These are phyloP conservation scores for Craterostigma plantagineum DNA, from an alignment of 257 asterid species.

Conservation along the genomic window DNA sequence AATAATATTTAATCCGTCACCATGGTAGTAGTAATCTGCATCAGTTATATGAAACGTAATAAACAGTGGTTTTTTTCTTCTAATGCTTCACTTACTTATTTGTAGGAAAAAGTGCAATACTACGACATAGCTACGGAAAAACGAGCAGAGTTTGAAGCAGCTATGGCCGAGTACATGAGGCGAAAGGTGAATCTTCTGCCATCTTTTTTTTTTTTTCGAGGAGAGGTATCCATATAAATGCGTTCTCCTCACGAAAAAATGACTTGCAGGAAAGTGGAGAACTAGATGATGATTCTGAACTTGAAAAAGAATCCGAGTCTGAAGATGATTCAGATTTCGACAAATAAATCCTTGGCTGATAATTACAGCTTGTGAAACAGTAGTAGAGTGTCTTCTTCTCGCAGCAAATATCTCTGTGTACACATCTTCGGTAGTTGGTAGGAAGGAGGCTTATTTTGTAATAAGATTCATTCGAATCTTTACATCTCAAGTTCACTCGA, in stretches of 20 bases:
- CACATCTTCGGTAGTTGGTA: too few relatives aligned
- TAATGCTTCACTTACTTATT: slow-evolving; percentile 8
- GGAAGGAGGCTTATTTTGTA: too few relatives aligned
- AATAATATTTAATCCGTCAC: background rate
- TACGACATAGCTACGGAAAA: slow-evolving; percentile 85
- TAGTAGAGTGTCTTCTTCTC: too few relatives aligned
- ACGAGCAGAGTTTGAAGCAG: slow-evolving; percentile 74
- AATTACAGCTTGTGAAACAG: too few relatives aligned
- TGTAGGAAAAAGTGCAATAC: slow-evolving; percentile 86
- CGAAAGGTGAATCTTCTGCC: slow-evolving; percentile 25
- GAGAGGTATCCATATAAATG: background rate
- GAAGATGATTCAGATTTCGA: slow-evolving; percentile 46
- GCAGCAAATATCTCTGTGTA: too few relatives aligned
- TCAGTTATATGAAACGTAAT: background rate
- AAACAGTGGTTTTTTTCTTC: slow-evolving; percentile 8
- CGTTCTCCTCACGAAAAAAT: slow-evolving; percentile 3
- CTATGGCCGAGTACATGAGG: slow-evolving; percentile 47
- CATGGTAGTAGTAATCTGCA: too few relatives aligned
- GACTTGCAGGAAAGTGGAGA: slow-evolving; percentile 67
- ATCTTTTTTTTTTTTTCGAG: background rate
- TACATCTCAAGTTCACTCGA: too few relatives aligned
- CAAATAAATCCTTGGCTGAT: too few relatives aligned
- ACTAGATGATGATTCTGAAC: slow-evolving; percentile 13
- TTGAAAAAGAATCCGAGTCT: slow-evolving; percentile 9
- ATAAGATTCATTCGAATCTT: too few relatives aligned